Evolutionary conservation across 2,329 filamentous ascomycete species (phyloP), one percentile per base, ranked within the genome.

Genomic region (Zymoseptoria brevis): DNA sequence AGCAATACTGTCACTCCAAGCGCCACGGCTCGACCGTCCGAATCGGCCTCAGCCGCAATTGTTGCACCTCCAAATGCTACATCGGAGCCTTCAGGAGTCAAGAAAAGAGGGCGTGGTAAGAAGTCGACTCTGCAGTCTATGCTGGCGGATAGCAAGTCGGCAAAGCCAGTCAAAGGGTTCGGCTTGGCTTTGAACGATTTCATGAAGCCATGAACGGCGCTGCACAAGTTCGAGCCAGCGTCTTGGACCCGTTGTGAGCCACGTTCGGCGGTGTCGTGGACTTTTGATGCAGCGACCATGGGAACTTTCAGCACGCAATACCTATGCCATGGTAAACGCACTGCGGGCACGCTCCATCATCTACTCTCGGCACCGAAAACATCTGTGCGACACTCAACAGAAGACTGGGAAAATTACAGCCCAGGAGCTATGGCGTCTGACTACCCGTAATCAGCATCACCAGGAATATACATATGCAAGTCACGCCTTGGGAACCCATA

Each of bases 51-150:
- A 51, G 35, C 16, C 16, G 49, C 19, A 26, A 4, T 5, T 49
- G 8, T 8, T 55, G 58, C 55, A 29, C 41, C 48, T 19, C 49
- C 54, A 19, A 50, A 24, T 13, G 83, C 74, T 73, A 19, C 59
- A 4, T 6, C 48, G 3, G 54, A 60, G 11, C 16, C 54, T 45
- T 30, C 51, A 29, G 86, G 82, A 74, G 86, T 84, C 73, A 87
- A 86, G 74, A 78, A 84, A 54, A 82, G 85, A 30, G 87, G 85
- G 61, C 78, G 84, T 4, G 59, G 60, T 60, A 88, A 87, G 72
- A 81, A 83, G 57, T 64, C 66, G 35, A 84, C 83, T 1, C 75
- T 89, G n/a, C 83, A 87, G 69, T 84, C 85, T 55, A 71, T 88
- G 49, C 75, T 88, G n/a, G 79, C 79, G 53, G 81, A 83, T 63